Evolutionary conservation across 2,329 filamentous ascomycete genomes (phyloP).

Genomic region (Fusarium buxicola): DNA sequence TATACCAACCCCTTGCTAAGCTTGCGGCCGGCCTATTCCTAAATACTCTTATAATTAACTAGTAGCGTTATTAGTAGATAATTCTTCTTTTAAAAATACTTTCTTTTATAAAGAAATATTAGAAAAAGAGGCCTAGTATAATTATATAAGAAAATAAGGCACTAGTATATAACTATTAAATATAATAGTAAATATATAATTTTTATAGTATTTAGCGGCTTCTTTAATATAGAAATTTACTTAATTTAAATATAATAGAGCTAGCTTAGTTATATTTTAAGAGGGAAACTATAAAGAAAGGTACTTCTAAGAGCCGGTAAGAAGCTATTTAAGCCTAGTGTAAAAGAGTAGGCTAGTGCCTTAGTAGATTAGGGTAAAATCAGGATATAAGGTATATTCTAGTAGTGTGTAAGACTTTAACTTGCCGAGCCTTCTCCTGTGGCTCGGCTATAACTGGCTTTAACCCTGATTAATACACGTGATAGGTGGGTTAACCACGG

Average conservation of each 20-base stretch:
- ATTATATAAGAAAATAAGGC: conserved; percentile 17
- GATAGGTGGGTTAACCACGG: no score
- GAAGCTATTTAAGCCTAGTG: not conserved
- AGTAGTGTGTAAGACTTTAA: no score
- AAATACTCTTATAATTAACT: conserved; percentile 15
- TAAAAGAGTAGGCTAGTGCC: no score
- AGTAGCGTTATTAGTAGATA: conserved; percentile 26
- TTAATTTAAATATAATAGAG: not conserved
- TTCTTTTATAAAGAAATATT: conserved; percentile 27
- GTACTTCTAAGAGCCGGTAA: not conserved
- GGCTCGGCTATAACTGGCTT: no score
- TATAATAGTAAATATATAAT: not conserved
- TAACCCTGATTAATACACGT: no score
- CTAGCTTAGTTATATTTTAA: conserved; percentile 6
- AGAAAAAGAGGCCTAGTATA: conserved; percentile 2
- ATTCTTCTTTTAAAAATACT: conserved; percentile 36
- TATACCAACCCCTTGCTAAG: no score
- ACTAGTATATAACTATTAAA: not conserved
- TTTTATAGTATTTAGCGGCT: not conserved
- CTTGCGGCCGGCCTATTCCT: no score
- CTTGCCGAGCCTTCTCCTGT: no score
- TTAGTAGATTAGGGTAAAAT: no score
- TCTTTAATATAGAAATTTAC: conserved; percentile 1
- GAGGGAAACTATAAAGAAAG: conserved; percentile 3
- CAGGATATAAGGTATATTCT: no score